These are phyloP conservation scores for Solanum habrochaites DNA, from an alignment of 257 asterid genomes.

Conservation along the genomic window DNA sequence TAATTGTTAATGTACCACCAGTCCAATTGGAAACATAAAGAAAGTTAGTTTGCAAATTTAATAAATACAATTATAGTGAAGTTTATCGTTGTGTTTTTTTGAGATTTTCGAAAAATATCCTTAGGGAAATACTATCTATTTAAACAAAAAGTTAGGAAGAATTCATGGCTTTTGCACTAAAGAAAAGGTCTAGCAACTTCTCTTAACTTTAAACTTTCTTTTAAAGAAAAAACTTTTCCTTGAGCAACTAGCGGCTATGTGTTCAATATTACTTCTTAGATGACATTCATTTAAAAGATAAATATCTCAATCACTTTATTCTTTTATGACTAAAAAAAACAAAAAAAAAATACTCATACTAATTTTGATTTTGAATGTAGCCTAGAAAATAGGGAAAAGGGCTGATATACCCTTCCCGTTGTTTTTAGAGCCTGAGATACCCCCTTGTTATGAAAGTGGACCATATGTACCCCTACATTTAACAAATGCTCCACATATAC, in stretches of 20 bases:
- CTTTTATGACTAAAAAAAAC: neutral
- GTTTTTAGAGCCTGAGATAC: too few relatives aligned
- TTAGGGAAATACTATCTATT: neutral
- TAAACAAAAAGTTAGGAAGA: neutral
- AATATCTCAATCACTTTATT: neutral
- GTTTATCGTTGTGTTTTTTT: too few relatives aligned
- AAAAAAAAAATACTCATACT: too few relatives aligned
- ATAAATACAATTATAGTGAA: too few relatives aligned
- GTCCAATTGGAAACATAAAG: neutral
- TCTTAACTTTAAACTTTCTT: neutral
- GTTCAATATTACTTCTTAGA: too few relatives aligned
- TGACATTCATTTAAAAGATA: neutral
- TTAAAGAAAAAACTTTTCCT: neutral
- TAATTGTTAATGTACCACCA: neutral
- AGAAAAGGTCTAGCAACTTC: neutral
- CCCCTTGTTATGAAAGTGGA: too few relatives aligned
- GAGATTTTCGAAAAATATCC: neutral
- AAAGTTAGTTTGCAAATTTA: too few relatives aligned
- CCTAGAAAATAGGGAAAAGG: too few relatives aligned
- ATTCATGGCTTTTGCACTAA: neutral
- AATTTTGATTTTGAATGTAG: too few relatives aligned
- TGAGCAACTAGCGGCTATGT: neutral
- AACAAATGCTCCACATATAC: too few relatives aligned
- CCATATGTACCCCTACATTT: too few relatives aligned
- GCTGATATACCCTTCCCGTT: too few relatives aligned